Conservation (phyloP, 2,329 filamentous ascomycete genomes). For the Fusarium sp. region DNA sequence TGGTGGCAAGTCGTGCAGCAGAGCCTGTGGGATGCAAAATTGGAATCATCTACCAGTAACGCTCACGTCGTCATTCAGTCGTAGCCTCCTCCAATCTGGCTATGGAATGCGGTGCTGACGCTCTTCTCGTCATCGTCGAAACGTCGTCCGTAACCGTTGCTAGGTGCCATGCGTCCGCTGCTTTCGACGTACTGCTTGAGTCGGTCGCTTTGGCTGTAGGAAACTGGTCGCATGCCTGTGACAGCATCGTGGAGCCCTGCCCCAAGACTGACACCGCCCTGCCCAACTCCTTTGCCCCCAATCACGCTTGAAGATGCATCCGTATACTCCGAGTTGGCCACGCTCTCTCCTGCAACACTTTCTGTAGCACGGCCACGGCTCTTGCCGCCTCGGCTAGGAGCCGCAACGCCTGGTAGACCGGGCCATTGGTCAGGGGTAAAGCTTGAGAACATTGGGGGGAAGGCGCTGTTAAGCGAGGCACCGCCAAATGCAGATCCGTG, state of each 20-base stretch:
- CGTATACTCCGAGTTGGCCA: slow-evolving; percentile 90
- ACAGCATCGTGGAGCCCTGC: slow-evolving; percentile 81
- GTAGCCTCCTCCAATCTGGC: slow-evolving; percentile 81
- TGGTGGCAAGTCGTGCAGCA: slow-evolving; percentile 42
- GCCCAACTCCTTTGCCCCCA: slow-evolving; percentile 79
- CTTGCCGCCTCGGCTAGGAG: slow-evolving; percentile 74
- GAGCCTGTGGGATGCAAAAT: slow-evolving; percentile 50
- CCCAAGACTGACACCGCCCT: slow-evolving; percentile 88
- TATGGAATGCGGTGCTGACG: slow-evolving; percentile 95
- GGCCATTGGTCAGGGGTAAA: slow-evolving; percentile 94
- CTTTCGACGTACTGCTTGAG: slow-evolving; percentile 95
- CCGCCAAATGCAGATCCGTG: slow-evolving; percentile 92
- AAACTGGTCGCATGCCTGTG: slow-evolving; percentile 73
- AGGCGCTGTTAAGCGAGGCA: slow-evolving; percentile 78
- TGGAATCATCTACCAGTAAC: slow-evolving; percentile 49
- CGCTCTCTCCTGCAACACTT: slow-evolving; percentile 91
- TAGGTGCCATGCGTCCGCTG: slow-evolving; percentile 75
- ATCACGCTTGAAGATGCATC: slow-evolving; percentile 85
- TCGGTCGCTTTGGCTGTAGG: slow-evolving; percentile 77
- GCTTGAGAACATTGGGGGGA: slow-evolving; percentile 94
- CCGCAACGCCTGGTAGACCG: slow-evolving; percentile 75
- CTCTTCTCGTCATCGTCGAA: slow-evolving; percentile 96
- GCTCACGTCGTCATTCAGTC: slow-evolving; percentile 59
- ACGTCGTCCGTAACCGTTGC: slow-evolving; percentile 77
- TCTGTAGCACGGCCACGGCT: slow-evolving; percentile 75